Base-by-base conservation (phyloP, 2,329 filamentous ascomycete species). In the Ophiocordyceps sinensis region DNA sequence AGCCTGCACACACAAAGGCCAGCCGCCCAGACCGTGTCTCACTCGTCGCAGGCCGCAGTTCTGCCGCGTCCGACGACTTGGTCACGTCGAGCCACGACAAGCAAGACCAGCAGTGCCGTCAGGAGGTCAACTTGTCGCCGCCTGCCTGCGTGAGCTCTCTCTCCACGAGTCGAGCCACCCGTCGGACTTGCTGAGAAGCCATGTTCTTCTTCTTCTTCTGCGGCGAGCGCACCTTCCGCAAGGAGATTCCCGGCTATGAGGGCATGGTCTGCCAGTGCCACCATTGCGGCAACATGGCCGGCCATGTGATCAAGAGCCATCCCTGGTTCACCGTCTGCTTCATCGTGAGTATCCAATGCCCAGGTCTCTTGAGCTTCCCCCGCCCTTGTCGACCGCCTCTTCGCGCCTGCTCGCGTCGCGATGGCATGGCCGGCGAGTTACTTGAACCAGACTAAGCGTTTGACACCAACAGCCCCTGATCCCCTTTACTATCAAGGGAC, bases 261-360 rank as follows among this genome's bases (percentile, higher is more conserved):
- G 70, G 72, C 48, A 57, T 79, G 45, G 58, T 72, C 40, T 79
- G 72, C 53, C 75, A 77, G 51, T 81, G 77, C 52, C 71, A 77
- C 57, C 77, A 80, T 59, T 81, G 77, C 58, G 75, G 77, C 40
- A 81, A 81, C 64, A 75, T 72, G 60, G 66, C 69, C 3, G 77
- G 66, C 13, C 66, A 64, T 45, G 75, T 79, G 43, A 66, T 77
- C 53, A 79, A 79, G 58, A 71, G 68, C 44, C 69, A 79, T 44
- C 76, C 77, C 35, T 86, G 81, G 79, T 87, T 87, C 54, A 87
- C 83, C 5, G 78, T 87, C 53, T 87, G 82, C 67, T 86, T 83
- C 61, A 61, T 86, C 41, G 75, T 79, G 60, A 53, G 71, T 64
- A 10, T 10, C 32, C 4, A 12, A 3, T 34, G n/a, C 5, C 14